Evolutionary conservation across 805 yeast genomes (phyloP).

Genomic region (Wickerhamiella spandovensis): DNA sequence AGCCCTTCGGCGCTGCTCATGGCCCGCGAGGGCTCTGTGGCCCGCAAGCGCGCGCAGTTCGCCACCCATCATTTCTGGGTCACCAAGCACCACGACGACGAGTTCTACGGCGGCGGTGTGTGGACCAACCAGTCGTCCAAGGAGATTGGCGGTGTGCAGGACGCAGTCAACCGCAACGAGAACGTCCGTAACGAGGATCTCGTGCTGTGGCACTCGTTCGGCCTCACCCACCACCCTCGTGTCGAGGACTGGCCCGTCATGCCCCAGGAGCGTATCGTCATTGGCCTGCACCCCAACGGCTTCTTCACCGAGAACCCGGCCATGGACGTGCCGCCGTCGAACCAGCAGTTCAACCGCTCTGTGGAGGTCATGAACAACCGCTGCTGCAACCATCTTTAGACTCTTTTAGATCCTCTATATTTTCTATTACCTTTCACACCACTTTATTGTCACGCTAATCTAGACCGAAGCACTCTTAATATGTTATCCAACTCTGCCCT

Average conservation of each 20-base stretch:
- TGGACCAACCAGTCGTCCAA: constrained; percentile 75
- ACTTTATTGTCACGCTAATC: no score
- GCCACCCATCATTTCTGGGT: constrained; percentile 76
- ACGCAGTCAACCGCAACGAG: constrained; percentile 31
- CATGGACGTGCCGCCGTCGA: constrained; percentile 60
- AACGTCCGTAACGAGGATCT: constrained; percentile 54
- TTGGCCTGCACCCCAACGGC: constrained; percentile 53
- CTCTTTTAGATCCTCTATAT: not conserved
- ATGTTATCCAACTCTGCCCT: no score
- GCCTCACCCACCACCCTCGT: constrained; percentile 70
- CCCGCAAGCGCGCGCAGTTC: constrained; percentile 56
- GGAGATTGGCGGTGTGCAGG: constrained; percentile 31
- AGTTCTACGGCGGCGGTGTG: constrained; percentile 71
- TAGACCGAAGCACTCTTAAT: no score
- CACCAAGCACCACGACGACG: constrained; percentile 59
- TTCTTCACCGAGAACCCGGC: constrained; percentile 75
- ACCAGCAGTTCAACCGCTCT: constrained; percentile 57
- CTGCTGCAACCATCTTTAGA: constrained; percentile 9
- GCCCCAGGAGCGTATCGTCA: constrained; percentile 67
- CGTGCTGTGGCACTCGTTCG: constrained; percentile 72
- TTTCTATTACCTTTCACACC: no score
- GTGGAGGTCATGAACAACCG: constrained; percentile 19
- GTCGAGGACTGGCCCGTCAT: constrained; percentile 81
- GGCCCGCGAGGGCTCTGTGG: constrained; percentile 50
- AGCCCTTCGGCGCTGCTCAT: constrained; percentile 67